Percentiles rank a stretch among this genome's conserved stretches.
phyloP scores from a whole-genome alignment of 192 early-diverging fungal genomes.

The Physocladia obscura region DNA sequence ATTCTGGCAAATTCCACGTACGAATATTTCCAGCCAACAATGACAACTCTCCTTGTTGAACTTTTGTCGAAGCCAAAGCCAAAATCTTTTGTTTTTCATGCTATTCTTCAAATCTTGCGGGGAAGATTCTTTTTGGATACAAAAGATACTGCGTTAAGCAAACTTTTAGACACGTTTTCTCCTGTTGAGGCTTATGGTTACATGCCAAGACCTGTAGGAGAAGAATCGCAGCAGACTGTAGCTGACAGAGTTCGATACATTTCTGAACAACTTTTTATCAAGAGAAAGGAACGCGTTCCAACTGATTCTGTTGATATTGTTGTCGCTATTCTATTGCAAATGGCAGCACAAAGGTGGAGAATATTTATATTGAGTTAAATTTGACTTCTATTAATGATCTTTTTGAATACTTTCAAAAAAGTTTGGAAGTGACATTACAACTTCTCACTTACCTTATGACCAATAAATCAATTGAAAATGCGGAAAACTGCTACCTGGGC shows the following conservation, averaged over 20 bases:
- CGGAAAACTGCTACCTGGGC: slow-evolving; percentile 40
- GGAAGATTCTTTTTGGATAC: slow-evolving; percentile 50
- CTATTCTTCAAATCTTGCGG: slow-evolving; percentile 46
- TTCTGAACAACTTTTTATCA: slow-evolving; percentile 47
- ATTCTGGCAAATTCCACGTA: slow-evolving; percentile 44
- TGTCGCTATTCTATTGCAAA: slow-evolving; percentile 49
- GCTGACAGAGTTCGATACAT: slow-evolving; percentile 41
- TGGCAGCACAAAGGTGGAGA: slow-evolving; percentile 47
- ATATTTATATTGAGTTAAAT: background rate
- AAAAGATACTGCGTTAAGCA: slow-evolving; percentile 24
- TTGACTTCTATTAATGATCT: slow-evolving; percentile 3
- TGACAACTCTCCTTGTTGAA: slow-evolving; percentile 40
- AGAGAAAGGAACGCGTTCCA: slow-evolving; percentile 31
- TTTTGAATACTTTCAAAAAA: background rate
- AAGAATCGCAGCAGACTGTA: slow-evolving; percentile 42
- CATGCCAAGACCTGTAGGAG: slow-evolving; percentile 33
- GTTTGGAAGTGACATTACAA: slow-evolving; percentile 37
- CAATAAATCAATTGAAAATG: slow-evolving; percentile 26
- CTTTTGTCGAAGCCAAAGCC: slow-evolving; percentile 29
- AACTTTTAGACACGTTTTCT: slow-evolving; percentile 31
- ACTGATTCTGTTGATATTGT: slow-evolving; percentile 43
- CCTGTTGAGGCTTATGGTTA: slow-evolving; percentile 30
- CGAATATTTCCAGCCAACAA: slow-evolving; percentile 45
- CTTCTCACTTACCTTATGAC: slow-evolving; percentile 36
- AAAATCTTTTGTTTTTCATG: slow-evolving; percentile 38